Evolutionary conservation across 2,329 filamentous ascomycete genomes (phyloP).

Genomic region (Aspergillus piperis): DNA sequence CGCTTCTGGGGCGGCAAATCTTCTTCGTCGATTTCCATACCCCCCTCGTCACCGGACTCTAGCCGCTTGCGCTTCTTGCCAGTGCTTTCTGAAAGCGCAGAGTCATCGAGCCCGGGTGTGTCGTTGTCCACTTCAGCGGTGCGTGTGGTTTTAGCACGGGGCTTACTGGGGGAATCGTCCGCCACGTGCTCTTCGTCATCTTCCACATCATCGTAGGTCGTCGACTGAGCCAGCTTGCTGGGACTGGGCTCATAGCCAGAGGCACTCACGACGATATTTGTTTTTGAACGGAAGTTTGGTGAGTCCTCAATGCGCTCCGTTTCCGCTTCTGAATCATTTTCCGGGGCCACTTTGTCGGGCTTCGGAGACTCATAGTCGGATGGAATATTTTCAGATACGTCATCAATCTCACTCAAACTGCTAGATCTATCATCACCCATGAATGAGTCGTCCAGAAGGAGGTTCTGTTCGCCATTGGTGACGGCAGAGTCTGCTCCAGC

Average conservation of each 20-base stretch:
- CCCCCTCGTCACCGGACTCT: constrained; percentile 38
- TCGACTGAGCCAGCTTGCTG: constrained; percentile 71
- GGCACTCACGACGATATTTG: constrained; percentile 63
- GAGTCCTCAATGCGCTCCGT: constrained; percentile 90
- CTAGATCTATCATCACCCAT: constrained; percentile 76
- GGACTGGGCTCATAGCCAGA: constrained; percentile 67
- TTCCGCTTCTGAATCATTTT: constrained; percentile 81
- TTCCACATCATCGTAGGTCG: constrained; percentile 47
- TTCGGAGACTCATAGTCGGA: constrained; percentile 54
- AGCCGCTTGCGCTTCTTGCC: constrained; percentile 46
- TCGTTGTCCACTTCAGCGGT: constrained; percentile 25
- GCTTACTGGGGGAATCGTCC: constrained; percentile 45
- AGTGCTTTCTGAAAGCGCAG: constrained; percentile 32
- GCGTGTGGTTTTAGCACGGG: constrained; percentile 37
- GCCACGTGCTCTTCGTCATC: constrained; percentile 54
- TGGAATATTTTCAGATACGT: constrained; percentile 68
- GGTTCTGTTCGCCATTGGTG: constrained; percentile 40
- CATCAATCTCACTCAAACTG: constrained; percentile 88
- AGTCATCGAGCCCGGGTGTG: constrained; percentile 27
- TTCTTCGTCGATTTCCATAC: constrained; percentile 39
- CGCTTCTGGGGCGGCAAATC: constrained; percentile 46
- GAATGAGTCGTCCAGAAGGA: constrained; percentile 44
- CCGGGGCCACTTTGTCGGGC: constrained; percentile 60
- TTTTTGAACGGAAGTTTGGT: constrained; percentile 63
- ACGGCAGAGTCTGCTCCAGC: constrained; percentile 35